Percentiles rank a stretch among this genome's conserved stretches.
phyloP scores from a whole-genome alignment of 2,329 filamentous ascomycete genomes.

The Colletotrichum camelliae region DNA sequence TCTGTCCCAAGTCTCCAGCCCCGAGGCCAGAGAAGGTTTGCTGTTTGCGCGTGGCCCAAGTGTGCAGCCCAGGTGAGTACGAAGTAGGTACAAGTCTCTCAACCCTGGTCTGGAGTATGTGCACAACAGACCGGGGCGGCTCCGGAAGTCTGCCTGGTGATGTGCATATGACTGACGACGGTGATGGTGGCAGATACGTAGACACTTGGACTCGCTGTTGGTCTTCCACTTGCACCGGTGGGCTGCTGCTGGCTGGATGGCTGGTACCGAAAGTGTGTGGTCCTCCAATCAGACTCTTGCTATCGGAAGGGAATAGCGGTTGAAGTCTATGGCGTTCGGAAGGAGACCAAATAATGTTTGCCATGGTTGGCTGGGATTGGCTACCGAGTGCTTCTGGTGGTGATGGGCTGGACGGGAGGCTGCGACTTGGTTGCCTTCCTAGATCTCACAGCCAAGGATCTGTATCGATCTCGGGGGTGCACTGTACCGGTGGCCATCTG shows the following conservation, averaged over 20 bases:
- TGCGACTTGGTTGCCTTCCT: conserved; percentile 6
- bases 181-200: neutral
- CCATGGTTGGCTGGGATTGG: neutral
- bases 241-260: neutral
- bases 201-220: neutral
- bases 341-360: neutral
- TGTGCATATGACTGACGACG: neutral
- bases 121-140: neutral
- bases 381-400: neutral
- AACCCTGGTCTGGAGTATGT: neutral
- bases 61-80: neutral
- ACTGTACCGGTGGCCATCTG: neutral
- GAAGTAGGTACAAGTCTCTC: neutral
- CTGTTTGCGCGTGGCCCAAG: neutral
- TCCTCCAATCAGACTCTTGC: neutral
- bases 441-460: conserved; percentile 9
- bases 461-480: conserved; percentile 14
- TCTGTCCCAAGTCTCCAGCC: neutral
- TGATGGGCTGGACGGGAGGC: neutral
- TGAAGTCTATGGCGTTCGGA: neutral
- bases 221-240: neutral
- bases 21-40: neutral
- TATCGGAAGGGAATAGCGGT: neutral
- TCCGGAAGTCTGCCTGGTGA: neutral
- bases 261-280: neutral